Evolutionary conservation across 305 asterid genomes (phyloP).

Genomic region (Solanum chacoense): DNA sequence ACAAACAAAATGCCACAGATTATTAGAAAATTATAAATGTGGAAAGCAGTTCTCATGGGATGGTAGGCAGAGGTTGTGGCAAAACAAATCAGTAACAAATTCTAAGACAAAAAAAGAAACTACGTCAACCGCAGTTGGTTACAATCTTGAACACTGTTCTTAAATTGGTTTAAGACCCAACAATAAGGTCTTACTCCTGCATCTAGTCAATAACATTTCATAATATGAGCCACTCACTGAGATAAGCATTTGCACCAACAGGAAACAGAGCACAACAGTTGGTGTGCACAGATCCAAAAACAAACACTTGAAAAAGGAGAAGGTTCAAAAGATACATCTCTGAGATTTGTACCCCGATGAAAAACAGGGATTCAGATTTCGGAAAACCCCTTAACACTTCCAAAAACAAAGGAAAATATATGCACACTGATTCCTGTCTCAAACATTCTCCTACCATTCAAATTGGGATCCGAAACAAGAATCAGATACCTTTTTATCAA

Average conservation of each 20-base stretch:
- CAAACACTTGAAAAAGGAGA: neutral
- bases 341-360: neutral
- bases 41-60: neutral
- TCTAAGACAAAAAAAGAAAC: neutral
- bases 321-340: neutral
- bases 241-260: neutral
- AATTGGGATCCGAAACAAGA: constrained; percentile 1
- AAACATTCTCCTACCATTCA: neutral
- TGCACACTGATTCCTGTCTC: neutral
- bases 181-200: neutral
- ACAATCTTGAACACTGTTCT: neutral
- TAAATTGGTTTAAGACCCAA: neutral
- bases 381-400: neutral
- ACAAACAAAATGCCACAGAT: neutral
- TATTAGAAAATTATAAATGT: neutral
- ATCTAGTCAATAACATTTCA: neutral
- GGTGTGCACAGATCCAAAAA: neutral
- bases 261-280: neutral
- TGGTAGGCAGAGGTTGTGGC: neutral
- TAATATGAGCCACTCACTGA: neutral
- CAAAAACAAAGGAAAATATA: neutral
- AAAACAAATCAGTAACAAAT: neutral
- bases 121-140: neutral
- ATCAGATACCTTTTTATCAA: neutral
- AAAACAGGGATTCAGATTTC: neutral